Evolutionary conservation across 169 alveolate species (phyloP), one percentile per base, ranked within the genome.

Genomic region (Blepharisma undulans): DNA sequence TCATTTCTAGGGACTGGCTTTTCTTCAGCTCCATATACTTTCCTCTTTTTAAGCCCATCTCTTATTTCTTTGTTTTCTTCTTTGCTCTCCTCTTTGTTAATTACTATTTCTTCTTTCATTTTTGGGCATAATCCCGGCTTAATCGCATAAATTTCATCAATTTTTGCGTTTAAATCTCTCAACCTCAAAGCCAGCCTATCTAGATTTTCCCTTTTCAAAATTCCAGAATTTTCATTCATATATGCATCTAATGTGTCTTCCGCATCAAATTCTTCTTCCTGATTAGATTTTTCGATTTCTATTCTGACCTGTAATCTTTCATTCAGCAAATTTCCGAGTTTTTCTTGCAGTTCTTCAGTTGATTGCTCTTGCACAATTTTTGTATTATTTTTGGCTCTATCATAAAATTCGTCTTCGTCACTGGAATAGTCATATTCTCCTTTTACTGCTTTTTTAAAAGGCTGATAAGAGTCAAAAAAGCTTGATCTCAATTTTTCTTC

Each of bases 11-110:
- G 87, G 7, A 25, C 61, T 2, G 34, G 34, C 30, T 29, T 29
- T 30, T 27, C 72, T 27, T 27, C 61, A 33, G 30, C 61, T 79
- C 34, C 72, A n/a, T 79, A 29, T 21, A 79, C 72, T 32, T 10
- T 79, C 14, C 87, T 27, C 34, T 79, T 79, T 79, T 79, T 79
- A 27, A 33, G 29, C 34, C 87, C 87, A 21, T 29, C 61, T 79
- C 87, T 79, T 27, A 79, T 33, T 32, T 79, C 87, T 30, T 4
- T 29, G 12, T 74, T 25, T 25, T 74, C 80, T 25, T 22, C 36
- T 25, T 25, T 74, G 12, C 27, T 74, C 16, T 14, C 80, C 66
- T 48, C 66, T 48, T 48, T 18, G 1, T 10, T 5, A 0, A 48
- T 3, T 18, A 2, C 10, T 48, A 48, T 48, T 48, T 48, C 66